A percentile compares a stretch with the other conserved stretches of the same genome.
These are phyloP conservation scores for Gaeumannomyces tritici DNA, from an alignment of 2,329 filamentous ascomycete genomes.

Conservation along the genomic window DNA sequence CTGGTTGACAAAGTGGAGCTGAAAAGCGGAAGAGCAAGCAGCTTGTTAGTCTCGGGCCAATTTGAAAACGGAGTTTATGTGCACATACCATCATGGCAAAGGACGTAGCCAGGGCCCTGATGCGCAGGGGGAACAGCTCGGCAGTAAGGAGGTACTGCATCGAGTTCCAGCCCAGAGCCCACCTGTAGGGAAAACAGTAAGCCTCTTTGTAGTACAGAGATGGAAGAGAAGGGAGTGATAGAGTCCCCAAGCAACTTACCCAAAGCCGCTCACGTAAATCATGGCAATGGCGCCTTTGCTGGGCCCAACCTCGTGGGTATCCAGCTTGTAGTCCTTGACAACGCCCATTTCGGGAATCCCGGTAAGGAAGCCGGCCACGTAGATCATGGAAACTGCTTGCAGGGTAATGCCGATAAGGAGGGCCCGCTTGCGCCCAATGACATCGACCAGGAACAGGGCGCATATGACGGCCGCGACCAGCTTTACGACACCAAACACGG, in stretches of 20 bases:
- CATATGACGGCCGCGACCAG: constrained; percentile 57
- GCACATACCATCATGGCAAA: constrained; percentile 52
- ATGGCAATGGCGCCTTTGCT: constrained; percentile 62
- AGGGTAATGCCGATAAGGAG: constrained; percentile 50
- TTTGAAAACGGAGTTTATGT: neutral
- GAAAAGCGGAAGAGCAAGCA: too few relatives aligned
- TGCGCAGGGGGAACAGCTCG: constrained; percentile 66
- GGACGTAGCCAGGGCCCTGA: constrained; percentile 61
- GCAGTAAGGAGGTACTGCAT: constrained; percentile 74
- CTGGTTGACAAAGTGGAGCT: constrained; percentile 67
- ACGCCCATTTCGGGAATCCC: constrained; percentile 49
- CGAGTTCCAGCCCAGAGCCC: constrained; percentile 64
- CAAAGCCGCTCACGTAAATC: constrained; percentile 61
- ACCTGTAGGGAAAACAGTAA: too few relatives aligned
- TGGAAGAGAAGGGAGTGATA: too few relatives aligned
- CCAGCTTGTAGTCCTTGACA: constrained; percentile 33
- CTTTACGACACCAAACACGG: constrained; percentile 69
- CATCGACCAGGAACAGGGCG: constrained; percentile 70
- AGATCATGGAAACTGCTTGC: constrained; percentile 52
- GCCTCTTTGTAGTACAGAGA: too few relatives aligned
- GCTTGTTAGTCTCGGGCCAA: neutral
- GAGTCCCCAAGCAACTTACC: too few relatives aligned
- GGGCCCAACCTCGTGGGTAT: constrained; percentile 37
- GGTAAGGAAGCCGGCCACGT: constrained; percentile 52
- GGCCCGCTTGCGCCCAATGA: constrained; percentile 64